Conservation (phyloP, 2,329 filamentous ascomycete genomes). For the Cladophialophora psammophila region DNA sequence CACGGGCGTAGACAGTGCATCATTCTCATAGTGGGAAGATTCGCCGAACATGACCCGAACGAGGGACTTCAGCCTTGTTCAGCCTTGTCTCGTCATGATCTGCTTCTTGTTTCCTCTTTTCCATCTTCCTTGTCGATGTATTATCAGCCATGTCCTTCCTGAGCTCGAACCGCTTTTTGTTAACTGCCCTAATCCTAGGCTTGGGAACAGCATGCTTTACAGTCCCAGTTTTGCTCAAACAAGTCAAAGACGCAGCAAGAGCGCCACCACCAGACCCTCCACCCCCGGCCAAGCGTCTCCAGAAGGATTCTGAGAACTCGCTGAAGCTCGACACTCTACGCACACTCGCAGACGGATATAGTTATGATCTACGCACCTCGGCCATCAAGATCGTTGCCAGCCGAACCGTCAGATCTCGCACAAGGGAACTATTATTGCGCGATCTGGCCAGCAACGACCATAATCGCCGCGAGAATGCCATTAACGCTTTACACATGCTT, state of each 20-base stretch:
- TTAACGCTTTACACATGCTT: conserved; percentile 54
- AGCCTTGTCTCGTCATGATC: neutral
- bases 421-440: conserved; percentile 50
- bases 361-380: conserved; percentile 74
- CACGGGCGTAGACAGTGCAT: neutral
- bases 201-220: conserved; percentile 27
- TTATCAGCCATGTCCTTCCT: conserved; percentile 29
- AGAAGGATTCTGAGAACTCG: conserved; percentile 36
- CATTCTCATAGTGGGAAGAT: conserved; percentile 1
- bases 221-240: conserved; percentile 25
- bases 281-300: conserved; percentile 28
- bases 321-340: conserved; percentile 65
- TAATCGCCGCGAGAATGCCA: conserved; percentile 48
- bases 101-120: neutral
- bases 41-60: conserved; percentile 4
- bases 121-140: neutral
- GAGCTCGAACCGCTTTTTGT: conserved; percentile 29
- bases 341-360: conserved; percentile 73
- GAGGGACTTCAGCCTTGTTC: conserved; percentile 22
- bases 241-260: conserved; percentile 32
- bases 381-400: conserved; percentile 57
- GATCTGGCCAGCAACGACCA: conserved; percentile 52
- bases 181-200: conserved; percentile 22
- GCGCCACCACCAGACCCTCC: conserved; percentile 29
- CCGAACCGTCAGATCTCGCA: conserved; percentile 51